A percentile compares a stretch with the other conserved stretches of the same genome.
phyloP scores from a whole-genome alignment of 257 asterid species.

The Hygrophila difformis region DNA sequence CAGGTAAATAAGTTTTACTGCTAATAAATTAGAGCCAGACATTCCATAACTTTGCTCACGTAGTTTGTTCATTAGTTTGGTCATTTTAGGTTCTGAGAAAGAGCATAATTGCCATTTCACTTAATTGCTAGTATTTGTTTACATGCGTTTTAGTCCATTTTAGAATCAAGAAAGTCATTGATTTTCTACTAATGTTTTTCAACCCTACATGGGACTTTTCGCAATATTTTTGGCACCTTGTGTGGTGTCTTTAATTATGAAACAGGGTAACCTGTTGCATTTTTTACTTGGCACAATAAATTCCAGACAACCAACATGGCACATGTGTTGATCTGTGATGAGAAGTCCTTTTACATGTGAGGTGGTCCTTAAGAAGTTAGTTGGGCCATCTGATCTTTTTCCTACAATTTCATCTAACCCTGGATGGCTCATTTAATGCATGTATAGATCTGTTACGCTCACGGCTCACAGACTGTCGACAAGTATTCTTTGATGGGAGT shows the following conservation, averaged over 20 bases:
- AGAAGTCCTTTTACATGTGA: conserved; percentile 2
- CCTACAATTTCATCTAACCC: no score
- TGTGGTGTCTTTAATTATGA: not conserved
- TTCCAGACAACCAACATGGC: not conserved
- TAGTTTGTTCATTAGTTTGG: no score
- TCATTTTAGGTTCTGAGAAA: no score
- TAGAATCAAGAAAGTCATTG: not conserved
- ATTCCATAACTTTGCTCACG: no score
- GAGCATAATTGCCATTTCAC: no score
- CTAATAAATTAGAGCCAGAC: no score
- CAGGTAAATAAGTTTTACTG: conserved; percentile 62
- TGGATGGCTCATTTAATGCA: no score
- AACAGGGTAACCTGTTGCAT: not conserved
- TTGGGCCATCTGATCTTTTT: conserved; percentile 2
- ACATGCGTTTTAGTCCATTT: not conserved
- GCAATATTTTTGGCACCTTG: not conserved
- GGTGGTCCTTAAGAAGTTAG: conserved; percentile 16
- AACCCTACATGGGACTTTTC: conserved; percentile 1
- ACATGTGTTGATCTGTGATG: not conserved
- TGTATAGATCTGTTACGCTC: no score
- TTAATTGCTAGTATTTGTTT: no score
- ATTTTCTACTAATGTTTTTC: not conserved
- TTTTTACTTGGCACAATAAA: conserved; percentile 8
- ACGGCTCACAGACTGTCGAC: no score
- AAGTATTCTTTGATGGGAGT: no score